A percentile compares a stretch with the other conserved stretches of the same genome.
Evolutionary conservation across 2,329 filamentous ascomycete species (phyloP).

Genomic region (Fusarium pseudocircinatum): DNA sequence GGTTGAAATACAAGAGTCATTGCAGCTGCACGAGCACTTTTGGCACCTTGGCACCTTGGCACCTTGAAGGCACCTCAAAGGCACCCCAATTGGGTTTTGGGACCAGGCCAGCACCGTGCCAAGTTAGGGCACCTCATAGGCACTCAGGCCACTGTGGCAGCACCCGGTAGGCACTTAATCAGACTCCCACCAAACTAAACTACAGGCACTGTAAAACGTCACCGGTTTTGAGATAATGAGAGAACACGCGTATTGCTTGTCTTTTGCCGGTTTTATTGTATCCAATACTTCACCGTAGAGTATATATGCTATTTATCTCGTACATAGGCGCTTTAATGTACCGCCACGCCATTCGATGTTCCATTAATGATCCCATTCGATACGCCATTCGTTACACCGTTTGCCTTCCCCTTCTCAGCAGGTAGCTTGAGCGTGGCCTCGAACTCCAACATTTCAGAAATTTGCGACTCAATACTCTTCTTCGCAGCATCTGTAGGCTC

Average conservation of each 20-base stretch:
- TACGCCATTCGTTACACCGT: neutral
- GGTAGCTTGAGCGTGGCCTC: slow-evolving; percentile 41
- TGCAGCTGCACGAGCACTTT: neutral
- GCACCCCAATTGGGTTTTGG: neutral
- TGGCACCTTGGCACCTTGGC: too few relatives aligned
- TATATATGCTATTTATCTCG: fast-evolving
- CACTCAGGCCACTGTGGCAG: neutral
- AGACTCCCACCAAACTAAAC: neutral
- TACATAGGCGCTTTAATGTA: neutral
- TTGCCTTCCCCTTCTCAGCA: neutral
- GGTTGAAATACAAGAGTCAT: neutral
- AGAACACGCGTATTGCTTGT: too few relatives aligned
- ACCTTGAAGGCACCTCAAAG: neutral
- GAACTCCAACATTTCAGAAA: slow-evolving; percentile 55
- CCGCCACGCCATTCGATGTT: neutral
- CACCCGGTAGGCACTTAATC: neutral
- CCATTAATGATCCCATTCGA: neutral
- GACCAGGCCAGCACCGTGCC: neutral
- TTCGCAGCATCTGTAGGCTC: slow-evolving; percentile 55
- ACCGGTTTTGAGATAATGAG: neutral
- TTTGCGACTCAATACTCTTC: slow-evolving; percentile 51
- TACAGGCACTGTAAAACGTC: fast-evolving
- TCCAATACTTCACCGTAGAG: fast-evolving
- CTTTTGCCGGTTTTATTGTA: neutral
- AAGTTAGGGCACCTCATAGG: neutral